phyloP scores from a whole-genome alignment of 768 basidiomycete genomes.

The Agrocybe praecox region DNA sequence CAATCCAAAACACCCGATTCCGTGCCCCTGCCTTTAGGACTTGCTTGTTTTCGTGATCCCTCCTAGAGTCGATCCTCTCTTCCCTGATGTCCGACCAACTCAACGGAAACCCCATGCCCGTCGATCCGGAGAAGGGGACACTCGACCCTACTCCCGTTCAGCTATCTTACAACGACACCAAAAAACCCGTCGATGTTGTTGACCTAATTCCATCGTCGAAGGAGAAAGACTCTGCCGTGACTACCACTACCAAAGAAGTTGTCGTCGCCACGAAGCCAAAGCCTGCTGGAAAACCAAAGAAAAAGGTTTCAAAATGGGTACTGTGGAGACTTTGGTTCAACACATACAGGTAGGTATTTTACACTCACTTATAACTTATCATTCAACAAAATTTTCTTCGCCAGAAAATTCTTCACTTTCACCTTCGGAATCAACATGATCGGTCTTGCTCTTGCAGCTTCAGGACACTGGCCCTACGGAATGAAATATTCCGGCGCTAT shows the following conservation, averaged over 20 bases:
- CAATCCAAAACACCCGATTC: constrained; percentile 19
- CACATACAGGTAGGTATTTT: constrained; percentile 56
- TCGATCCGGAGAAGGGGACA: constrained; percentile 63
- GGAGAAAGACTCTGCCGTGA: constrained; percentile 43
- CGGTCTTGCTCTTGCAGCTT: constrained; percentile 60
- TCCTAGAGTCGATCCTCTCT: constrained; percentile 19
- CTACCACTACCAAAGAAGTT: constrained; percentile 36
- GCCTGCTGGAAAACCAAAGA: constrained; percentile 47
- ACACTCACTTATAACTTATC: not conserved
- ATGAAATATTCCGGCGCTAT: constrained; percentile 62
- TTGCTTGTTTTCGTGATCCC: constrained; percentile 17
- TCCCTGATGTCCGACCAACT: constrained; percentile 45
- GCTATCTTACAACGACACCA: constrained; percentile 33
- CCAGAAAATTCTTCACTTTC: constrained; percentile 71
- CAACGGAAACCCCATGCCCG: constrained; percentile 39
- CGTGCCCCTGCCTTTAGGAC: constrained; percentile 22
- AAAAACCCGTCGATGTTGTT: constrained; percentile 29
- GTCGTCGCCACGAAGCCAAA: constrained; percentile 35
- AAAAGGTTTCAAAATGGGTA: constrained; percentile 61
- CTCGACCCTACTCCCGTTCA: constrained; percentile 43
- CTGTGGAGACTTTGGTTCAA: constrained; percentile 71
- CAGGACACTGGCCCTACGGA: constrained; percentile 69
- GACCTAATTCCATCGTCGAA: constrained; percentile 32
- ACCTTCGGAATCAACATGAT: constrained; percentile 63
- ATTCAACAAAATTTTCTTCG: not conserved